These are phyloP conservation scores for Amanita exitialis DNA, from an alignment of 768 basidiomycete genomes.

Conservation along the genomic window DNA sequence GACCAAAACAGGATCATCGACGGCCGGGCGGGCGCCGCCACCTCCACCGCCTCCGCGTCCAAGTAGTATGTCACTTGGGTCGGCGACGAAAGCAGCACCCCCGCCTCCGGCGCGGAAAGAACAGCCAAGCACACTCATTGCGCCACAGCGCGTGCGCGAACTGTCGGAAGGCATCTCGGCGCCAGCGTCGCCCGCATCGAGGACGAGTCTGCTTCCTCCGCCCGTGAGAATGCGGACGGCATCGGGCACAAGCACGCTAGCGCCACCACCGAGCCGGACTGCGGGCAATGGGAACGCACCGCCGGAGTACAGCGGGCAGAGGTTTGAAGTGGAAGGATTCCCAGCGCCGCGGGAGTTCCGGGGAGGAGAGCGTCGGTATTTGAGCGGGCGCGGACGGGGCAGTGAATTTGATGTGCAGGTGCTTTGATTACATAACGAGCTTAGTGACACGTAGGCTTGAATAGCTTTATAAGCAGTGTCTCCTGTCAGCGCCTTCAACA, in stretches of 20 bases:
- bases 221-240: slow-evolving; percentile 19
- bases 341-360: slow-evolving; percentile 66
- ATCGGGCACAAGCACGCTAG: slow-evolving; percentile 17
- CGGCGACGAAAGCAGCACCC: slow-evolving; percentile 25
- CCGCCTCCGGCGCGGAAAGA: slow-evolving; percentile 25
- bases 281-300: slow-evolving; percentile 17
- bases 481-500: slow-evolving; percentile 18
- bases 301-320: slow-evolving; percentile 56
- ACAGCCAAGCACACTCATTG: slow-evolving; percentile 11
- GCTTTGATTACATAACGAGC: slow-evolving; percentile 15
- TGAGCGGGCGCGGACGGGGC: slow-evolving; percentile 57
- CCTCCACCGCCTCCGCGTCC: slow-evolving; percentile 38
- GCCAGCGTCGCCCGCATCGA: not conserved
- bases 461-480: slow-evolving; percentile 18
- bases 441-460: slow-evolving; percentile 42
- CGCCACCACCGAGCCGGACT: slow-evolving; percentile 21
- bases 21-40: slow-evolving; percentile 15
- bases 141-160: slow-evolving; percentile 12
- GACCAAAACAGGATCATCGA: slow-evolving; percentile 14
- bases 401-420: slow-evolving; percentile 51
- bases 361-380: slow-evolving; percentile 41
- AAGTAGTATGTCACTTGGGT: slow-evolving; percentile 23
- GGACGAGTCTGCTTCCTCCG: slow-evolving; percentile 9
- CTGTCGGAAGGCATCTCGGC: slow-evolving; percentile 9
- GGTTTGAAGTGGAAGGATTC: slow-evolving; percentile 69